Evolutionary conservation across 805 yeast genomes (phyloP).

Genomic region (Maudiozyma serrabonitensis): DNA sequence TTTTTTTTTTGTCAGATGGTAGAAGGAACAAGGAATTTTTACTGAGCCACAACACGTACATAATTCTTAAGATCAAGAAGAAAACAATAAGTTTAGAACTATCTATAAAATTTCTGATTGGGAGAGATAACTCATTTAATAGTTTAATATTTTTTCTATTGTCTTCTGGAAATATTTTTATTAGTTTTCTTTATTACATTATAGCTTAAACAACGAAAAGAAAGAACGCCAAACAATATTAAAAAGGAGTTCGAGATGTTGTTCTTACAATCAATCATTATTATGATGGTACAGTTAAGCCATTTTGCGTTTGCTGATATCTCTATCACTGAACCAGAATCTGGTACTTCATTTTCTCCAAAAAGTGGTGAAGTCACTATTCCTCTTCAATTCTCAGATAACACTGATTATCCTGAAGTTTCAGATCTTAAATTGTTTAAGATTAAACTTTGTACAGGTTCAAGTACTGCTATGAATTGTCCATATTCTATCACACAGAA

Average conservation of each 20-base stretch:
- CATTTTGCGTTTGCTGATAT: conserved; percentile 18
- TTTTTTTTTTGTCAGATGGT: no score
- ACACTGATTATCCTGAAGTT: conserved; percentile 40
- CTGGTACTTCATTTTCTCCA: conserved; percentile 14
- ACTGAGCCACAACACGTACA: no score
- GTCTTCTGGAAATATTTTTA: no score
- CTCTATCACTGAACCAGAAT: conserved; percentile 17
- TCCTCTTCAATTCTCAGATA: conserved; percentile 45
- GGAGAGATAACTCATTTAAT: no score
- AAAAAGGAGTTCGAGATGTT: not conserved
- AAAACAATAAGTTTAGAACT: no score
- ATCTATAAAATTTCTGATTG: no score
- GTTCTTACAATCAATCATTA: not conserved
- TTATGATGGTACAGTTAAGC: not conserved
- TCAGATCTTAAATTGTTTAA: conserved; percentile 36
- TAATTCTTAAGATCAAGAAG: no score
- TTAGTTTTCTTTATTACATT: no score
- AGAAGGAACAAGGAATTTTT: no score
- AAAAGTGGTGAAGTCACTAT: conserved; percentile 24
- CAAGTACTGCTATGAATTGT: conserved; percentile 39
- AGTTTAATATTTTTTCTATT: no score
- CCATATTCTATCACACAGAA: conserved; percentile 25
- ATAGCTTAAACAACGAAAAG: not conserved
- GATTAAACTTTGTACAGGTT: conserved; percentile 61
- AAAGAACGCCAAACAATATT: not conserved